Conservation (phyloP, 192 early-diverging fungal genomes). For the Oehlia diaphana region DNA sequence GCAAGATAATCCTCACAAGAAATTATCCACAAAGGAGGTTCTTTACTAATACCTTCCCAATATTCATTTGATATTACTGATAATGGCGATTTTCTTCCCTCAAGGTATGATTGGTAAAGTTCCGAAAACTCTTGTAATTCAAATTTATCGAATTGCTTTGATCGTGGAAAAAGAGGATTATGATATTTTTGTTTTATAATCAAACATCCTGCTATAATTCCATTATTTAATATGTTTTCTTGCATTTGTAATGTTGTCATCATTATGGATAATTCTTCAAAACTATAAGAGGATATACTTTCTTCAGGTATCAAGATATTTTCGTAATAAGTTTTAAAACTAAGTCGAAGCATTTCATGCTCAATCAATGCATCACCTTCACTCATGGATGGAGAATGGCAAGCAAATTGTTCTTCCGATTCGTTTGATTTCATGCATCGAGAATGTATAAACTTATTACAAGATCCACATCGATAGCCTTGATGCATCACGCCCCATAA, state of each 20-base stretch:
- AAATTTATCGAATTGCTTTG: slow-evolving; percentile 32
- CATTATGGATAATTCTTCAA: slow-evolving; percentile 41
- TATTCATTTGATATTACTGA: slow-evolving; percentile 30
- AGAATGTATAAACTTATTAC: slow-evolving; percentile 50
- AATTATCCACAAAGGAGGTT: slow-evolving; percentile 28
- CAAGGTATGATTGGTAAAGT: slow-evolving; percentile 31
- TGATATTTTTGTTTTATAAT: slow-evolving; percentile 28
- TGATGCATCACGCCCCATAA: slow-evolving; percentile 59
- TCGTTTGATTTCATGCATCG: slow-evolving; percentile 33
- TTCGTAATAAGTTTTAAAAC: slow-evolving; percentile 37
- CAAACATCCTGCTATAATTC: slow-evolving; percentile 39
- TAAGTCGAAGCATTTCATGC: slow-evolving; percentile 34
- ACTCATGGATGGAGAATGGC: slow-evolving; percentile 23
- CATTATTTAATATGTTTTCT: slow-evolving; percentile 39
- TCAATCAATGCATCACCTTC: slow-evolving; percentile 41
- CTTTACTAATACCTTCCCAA: slow-evolving; percentile 33
- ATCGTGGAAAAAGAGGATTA: slow-evolving; percentile 28
- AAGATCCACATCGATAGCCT: slow-evolving; percentile 53
- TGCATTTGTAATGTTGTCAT: slow-evolving; percentile 38
- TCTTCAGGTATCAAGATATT: slow-evolving; percentile 34
- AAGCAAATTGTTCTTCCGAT: not conserved
- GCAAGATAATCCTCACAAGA: slow-evolving; percentile 44
- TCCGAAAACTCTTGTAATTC: slow-evolving; percentile 31
- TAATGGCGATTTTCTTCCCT: slow-evolving; percentile 21
- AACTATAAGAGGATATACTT: slow-evolving; percentile 19